Base-by-base conservation (phyloP, 805 yeast genomes). In the Candida jianshihensis region DNA sequence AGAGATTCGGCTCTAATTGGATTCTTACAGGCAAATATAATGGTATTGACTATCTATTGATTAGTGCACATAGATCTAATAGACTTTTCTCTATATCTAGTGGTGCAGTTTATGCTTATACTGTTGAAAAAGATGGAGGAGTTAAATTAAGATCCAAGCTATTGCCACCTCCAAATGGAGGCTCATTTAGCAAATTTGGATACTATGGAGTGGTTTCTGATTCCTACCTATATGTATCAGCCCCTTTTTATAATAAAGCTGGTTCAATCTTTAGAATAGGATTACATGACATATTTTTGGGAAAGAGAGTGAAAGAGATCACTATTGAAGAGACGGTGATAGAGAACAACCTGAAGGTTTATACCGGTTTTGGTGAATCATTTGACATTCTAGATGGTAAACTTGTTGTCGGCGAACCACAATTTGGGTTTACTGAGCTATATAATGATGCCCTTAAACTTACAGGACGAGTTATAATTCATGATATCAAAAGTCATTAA, bases 301-400 rank as follows among this genome's bases (percentile, higher is more conserved):
- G 43, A n/a, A n/a, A n/a, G 6, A 42, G 44, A 17, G 37, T 48
- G 16, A 30, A 36, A 15, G 26, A 27, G 15, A 4, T 15, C 13
- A 20, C 36, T 7, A 30, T 21, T 15, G 29, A 27, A 19, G 29
- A 35, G 2, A 35, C 60, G 32, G 55, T 51, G 19, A 22, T 43
- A 8, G 56, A 56, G 1, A 53, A 46, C 5, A 26, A 33, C 1
- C 55, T 50, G 2, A 53, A 51, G 19, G 69, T 61, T 3, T 64
- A 56, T 31, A 50, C 67, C 7, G 73, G 69, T 15, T 73, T 70
- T 50, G 81, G 78, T 3, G 45, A 54, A 14, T 40, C 60, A 0
- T 25, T 75, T 16, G 63, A 52, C 5, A 43, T 49, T 0, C 53
- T 57, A 21, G 40, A 45, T 8, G 47, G 47, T 16, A 37, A 37